Base-by-base conservation (phyloP, 2,329 filamentous ascomycete species). In the Shiraia bambusicola region DNA sequence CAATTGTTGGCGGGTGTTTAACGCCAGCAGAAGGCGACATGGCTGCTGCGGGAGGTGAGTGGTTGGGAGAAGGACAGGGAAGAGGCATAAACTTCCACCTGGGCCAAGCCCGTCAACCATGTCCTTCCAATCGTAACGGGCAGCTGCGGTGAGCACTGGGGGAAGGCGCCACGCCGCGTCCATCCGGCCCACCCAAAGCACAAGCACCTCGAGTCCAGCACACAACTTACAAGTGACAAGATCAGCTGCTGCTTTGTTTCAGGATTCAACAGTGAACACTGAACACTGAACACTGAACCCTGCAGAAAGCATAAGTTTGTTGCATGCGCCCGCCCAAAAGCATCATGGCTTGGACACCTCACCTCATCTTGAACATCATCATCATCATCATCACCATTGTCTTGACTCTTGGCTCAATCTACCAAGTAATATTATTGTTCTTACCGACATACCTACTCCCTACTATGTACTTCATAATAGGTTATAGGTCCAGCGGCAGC, bases 1-100 rank as follows among this genome's bases (percentile, higher is more conserved):
- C 58, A 64, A 64, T 64, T 50, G 52, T 16, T 48, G 40, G 28
- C 14, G 44, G 49, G 47, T 57, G 57, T 59, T 63, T 64, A 51
- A 56, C 59, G 61, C 61, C 58, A 53, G 52, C 45, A 49, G 52
- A 57, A 57, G 45, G 47, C 41, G 39, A 56, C 54, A 49, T 50
- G 58, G 56, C 36, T 27, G 40, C 47, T 55, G 44, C 28, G 42
- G 40, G 40, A 40, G 47, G 45, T 62, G 56, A 62, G 54, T 64
- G 60, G 60, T 47, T 49, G 53, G 42, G 36, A 28, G 17, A 12
- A n/a, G n/a, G 12, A 28, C 52, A 52, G 41, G 52, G 52, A 47
- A 54, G 32, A 42, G 44, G 50, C 51, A 54, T 51, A 34, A 34
- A 44, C 38, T 48, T 46, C 51, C 46, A 46, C 43, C 36, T 7